Evolutionary conservation across 352 stramenopile genomes (phyloP).

Genomic region (Blastocystis sp.): DNA sequence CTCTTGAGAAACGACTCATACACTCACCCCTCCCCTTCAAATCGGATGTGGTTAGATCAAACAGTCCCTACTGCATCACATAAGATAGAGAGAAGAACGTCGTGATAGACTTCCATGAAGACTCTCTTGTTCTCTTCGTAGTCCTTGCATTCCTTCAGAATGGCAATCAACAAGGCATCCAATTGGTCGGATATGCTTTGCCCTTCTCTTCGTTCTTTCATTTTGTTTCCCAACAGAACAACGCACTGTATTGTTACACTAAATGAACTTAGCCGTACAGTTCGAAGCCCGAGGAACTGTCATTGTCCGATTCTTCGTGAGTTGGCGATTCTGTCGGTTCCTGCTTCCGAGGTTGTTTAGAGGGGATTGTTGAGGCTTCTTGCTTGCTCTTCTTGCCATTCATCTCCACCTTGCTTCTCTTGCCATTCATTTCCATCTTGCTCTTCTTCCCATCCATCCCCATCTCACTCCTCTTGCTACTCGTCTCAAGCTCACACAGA

Average conservation of each 20-base stretch:
- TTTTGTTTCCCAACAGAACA: not conserved
- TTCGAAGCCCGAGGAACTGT: not conserved
- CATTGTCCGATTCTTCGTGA: not conserved
- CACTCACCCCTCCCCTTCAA: not conserved
- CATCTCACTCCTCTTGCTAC: not conserved
- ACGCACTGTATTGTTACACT: not conserved
- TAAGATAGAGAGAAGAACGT: not conserved
- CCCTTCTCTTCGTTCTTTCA: not conserved
- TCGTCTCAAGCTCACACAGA: not conserved
- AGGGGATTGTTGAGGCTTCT: too few relatives aligned
- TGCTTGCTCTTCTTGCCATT: too few relatives aligned
- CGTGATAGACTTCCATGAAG: constrained; percentile 15
- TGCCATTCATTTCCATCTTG: not conserved
- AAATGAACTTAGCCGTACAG: constrained; percentile 9
- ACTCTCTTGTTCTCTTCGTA: constrained; percentile 29
- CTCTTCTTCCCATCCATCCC: not conserved
- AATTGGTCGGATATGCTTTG: constrained; percentile 2
- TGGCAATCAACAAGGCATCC: constrained; percentile 14
- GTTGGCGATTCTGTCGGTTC: not conserved
- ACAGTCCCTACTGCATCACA: constrained; percentile 50
- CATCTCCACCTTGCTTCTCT: not conserved
- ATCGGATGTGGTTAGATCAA: constrained; percentile 9
- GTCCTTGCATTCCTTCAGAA: constrained; percentile 23
- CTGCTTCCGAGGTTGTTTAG: not conserved
- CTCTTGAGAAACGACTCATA: not conserved